These are phyloP conservation scores for Colletotrichum endophyticum DNA, from an alignment of 2,329 filamentous ascomycete species.

Conservation along the genomic window DNA sequence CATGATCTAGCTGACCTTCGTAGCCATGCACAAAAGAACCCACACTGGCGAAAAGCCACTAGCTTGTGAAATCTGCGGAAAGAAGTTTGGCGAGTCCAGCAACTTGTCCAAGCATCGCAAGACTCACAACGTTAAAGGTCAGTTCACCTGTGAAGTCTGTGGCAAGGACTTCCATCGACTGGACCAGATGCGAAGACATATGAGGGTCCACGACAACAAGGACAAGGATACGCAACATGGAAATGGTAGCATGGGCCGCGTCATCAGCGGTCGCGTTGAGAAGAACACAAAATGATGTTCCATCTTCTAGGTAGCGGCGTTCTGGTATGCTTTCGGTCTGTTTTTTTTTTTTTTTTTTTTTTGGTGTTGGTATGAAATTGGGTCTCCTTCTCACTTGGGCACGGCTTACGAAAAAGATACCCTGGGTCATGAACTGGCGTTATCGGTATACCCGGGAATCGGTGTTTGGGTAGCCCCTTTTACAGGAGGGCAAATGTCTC, in stretches of 20 bases:
- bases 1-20: neutral
- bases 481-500: neutral
- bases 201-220: slow-evolving; percentile 35
- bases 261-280: neutral
- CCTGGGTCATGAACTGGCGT: neutral
- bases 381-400: neutral
- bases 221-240: neutral
- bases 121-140: slow-evolving; percentile 60
- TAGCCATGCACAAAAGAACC: slow-evolving; percentile 70
- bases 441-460: neutral
- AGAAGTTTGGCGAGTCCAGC: slow-evolving; percentile 67
- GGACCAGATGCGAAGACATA: slow-evolving; percentile 65
- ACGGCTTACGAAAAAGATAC: neutral
- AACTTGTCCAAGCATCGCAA: slow-evolving; percentile 71
- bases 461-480: neutral
- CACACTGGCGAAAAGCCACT: slow-evolving; percentile 71
- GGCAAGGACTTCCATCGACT: slow-evolving; percentile 62
- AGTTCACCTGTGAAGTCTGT: slow-evolving; percentile 58
- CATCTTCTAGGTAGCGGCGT: neutral
- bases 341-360: neutral
- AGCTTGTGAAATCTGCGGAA: slow-evolving; percentile 61
- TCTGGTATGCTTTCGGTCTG: neutral
- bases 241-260: neutral
- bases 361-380: neutral
- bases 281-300: neutral